Base-by-base conservation (phyloP, 345 rosid genomes). In the Cardiospermum halicacabum region DNA sequence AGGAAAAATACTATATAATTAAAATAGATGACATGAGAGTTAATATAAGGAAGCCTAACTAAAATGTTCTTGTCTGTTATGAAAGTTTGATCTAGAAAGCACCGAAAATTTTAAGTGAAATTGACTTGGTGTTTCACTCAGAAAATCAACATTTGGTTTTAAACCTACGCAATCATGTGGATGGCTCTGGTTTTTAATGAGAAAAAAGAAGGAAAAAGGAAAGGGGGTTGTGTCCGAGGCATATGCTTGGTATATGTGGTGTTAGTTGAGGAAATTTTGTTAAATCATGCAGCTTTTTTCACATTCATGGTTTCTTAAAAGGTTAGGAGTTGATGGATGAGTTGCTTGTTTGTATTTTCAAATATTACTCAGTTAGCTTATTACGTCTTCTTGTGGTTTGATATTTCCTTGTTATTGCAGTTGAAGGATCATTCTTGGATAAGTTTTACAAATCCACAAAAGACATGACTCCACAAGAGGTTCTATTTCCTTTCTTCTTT, bases 381-480 rank as follows among this genome's bases (percentile, higher is more conserved):
- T 47, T 47, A 18, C 18, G 10, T 30, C 13, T 26, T 68, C 26
- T 28, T 60, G 21, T 16, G 19, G 39, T 48, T 47, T 62, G 47
- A 18, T 40, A 13, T 75, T 68, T 54, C 26, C 40, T 48, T 76
- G 25, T 68, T 68, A 57, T 64, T 73, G 67, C 79, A 88, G 98
- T 67, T 49, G 90, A 82, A 15, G 88, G 82, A 57, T 93, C 98
- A 28, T 93, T 78, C 79, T 79, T 93, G 74, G 94, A 93, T 80
- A 86, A 64, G 50, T 85, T 86, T 75, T 88, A 74, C 73, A 86
- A 82, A 72, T 72, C 96, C 48, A 93, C 98, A 21, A 81, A 83
- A 19, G 79, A 22, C 70, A 85, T 90, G 97, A 81, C 80, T 75
- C 97, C 96, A 22, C 28, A 45, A 69, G 79, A 85, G 92, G 98